Base-by-base conservation (phyloP, 495 filamentous ascomycete species). In the Penicillium mononematosum region DNA sequence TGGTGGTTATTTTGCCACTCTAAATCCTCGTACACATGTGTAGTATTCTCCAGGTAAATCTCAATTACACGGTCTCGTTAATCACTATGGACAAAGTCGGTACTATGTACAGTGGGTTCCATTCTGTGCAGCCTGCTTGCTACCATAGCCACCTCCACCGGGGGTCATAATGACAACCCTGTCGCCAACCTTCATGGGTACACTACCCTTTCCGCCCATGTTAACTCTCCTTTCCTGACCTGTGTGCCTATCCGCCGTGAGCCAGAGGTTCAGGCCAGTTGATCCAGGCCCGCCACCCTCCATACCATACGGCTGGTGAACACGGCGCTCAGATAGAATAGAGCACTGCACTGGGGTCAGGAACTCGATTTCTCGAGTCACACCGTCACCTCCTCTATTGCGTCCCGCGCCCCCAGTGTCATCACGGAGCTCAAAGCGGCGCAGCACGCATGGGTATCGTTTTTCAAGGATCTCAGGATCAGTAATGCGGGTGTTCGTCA, bases 401-500 rank as follows among this genome's bases (percentile, higher is more conserved):
- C 84, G 80, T 3, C 93, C 93, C 38, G 64, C 68, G 0, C 93
- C 94, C 19, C 86, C 88, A 10, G 69, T 78, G 31, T 84, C 86
- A 24, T 74, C 64, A 0, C 94, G 81, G 12, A 98, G 80, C 0
- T 85, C 85, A 67, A 97, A 98, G 66, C 93, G 85, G 0, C 89
- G 81, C 19, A 98, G 78, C 12, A 97, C 64, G 2, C 96, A 88
- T 1, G 94, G 94, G 63, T 98, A 98, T 16, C 94, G 82, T 2
- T 93, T 82, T 71, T 98, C 94, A 62, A 98, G 92, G 16, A 96
- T 85, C 63, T 98, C 94, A 0, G 90, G 81, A 73, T 98, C 94
- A 1, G 94, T 98, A 67, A 98, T 98, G 1, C 94, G 85, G 5
- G 94, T 98, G 70, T 98, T 98, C n/a, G 94, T 98, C 93, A 97